phyloP scores from a whole-genome alignment of 1,139 yeast genomes.

The Hyphopichia khmerensis region DNA sequence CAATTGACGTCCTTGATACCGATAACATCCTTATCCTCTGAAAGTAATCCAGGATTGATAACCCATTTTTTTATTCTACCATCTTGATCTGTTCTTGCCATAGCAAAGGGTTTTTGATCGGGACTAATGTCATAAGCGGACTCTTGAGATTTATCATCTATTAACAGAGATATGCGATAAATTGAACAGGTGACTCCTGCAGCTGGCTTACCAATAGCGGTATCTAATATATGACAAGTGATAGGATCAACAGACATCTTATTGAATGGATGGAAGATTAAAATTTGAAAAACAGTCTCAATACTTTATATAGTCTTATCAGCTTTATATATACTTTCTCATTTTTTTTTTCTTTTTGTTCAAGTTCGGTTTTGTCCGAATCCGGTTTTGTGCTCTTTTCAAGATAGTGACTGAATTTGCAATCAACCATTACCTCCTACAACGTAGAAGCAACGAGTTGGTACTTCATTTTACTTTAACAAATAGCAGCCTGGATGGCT shows the following conservation, averaged over 20 bases:
- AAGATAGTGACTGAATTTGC: no score
- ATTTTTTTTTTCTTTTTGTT: no score
- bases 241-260: conserved; percentile 51
- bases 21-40: conserved; percentile 16
- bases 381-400: no score
- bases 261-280: neutral
- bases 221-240: conserved; percentile 86
- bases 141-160: conserved; percentile 24
- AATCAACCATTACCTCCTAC: no score
- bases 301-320: no score
- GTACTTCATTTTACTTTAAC: no score
- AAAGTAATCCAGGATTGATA: conserved; percentile 35
- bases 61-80: conserved; percentile 78
- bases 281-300: no score
- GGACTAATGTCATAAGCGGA: conserved; percentile 23
- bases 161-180: conserved; percentile 33
- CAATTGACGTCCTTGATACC: conserved; percentile 40
- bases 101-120: conserved; percentile 48
- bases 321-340: neutral
- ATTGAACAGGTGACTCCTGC: conserved; percentile 60
- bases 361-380: no score
- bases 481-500: no score
- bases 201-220: conserved; percentile 84
- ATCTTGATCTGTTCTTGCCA: conserved; percentile 68
- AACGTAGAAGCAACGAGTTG: no score